Evolutionary conservation across 257 asterid species (phyloP), one percentile per base, ranked within the genome.

Genomic region (Rauvolfia tetraphylla): DNA sequence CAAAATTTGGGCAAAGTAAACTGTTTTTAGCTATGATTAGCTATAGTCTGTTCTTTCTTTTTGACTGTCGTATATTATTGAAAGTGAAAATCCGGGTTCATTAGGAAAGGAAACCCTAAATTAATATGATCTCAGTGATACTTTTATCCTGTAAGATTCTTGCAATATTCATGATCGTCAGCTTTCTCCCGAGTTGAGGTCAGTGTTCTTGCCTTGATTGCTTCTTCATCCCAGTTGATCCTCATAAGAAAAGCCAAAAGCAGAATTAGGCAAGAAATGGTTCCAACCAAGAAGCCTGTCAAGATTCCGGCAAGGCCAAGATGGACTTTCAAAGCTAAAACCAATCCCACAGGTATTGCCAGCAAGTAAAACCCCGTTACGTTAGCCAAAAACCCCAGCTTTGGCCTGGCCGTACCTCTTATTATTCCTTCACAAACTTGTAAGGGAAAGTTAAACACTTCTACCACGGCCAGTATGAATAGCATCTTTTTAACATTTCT

Each of bases 371-470:
- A 92, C 14, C 98, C 98, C 4, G 84, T 78, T 17, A 91, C 68
- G 56, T 89, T 90, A 10, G 98, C 97, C 66, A 88, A 92, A 80
- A 81, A 87, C 18, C 91, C 96, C 9, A 92, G 75, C 88, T 91
- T 86, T n/a, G 97, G 98, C 78, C 89, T 39, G 0, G 93, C 98
- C 73, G 97, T 95, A 9, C 98, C 97, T 74, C 98, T 80, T 74
- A 92, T 90, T 4, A 95, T 86, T 61, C 97, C 98, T 2, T 93
- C 96, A 13, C 96, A 90, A 75, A 92, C 98, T 27, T 84, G 88
- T 80, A 92, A 65, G 12, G 98, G 98, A 29, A 94, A 92, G 42
- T 94, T 94, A 25, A 89, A 86, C 48, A 90, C 87, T 58, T 92
- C 98, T 48, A 89, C 65, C 3, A 79, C 65, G 3, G 90, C 91